Conservation (phyloP, 345 rosid species). For the Gossypium ekmanianum region DNA sequence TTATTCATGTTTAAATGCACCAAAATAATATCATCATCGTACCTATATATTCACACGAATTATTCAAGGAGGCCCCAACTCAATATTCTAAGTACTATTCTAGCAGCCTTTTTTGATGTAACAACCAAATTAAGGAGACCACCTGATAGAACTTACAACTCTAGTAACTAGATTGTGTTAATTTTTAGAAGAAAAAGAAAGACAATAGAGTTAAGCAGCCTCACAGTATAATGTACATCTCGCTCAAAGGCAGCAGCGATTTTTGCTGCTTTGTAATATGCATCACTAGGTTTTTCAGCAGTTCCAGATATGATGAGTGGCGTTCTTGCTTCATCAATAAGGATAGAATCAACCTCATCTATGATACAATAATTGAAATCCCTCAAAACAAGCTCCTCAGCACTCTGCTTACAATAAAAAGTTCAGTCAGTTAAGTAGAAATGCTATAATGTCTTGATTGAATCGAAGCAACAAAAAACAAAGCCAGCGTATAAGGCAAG, state of each 20-base stretch:
- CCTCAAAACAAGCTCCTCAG: constrained; percentile 93
- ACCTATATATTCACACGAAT: neutral
- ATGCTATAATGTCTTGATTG: constrained; percentile 2
- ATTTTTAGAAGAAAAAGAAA: neutral
- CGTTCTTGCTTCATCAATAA: constrained; percentile 98
- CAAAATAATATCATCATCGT: neutral
- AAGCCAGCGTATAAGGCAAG: constrained; percentile 40
- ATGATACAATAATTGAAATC: constrained; percentile 84
- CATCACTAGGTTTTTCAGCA: constrained; percentile 96
- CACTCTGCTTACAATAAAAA: constrained; percentile 52
- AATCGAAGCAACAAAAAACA: constrained; percentile 8
- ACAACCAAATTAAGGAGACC: neutral
- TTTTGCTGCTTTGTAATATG: constrained; percentile 89
- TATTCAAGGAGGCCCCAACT: neutral
- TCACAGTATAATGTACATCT: constrained; percentile 92
- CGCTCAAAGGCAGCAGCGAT: constrained; percentile 81
- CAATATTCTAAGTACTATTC: neutral
- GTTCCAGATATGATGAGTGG: constrained; percentile 93
- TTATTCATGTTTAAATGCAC: neutral
- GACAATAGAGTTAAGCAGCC: constrained; percentile 15
- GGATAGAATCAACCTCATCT: constrained; percentile 98
- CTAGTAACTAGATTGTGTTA: neutral
- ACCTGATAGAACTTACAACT: neutral
- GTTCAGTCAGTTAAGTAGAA: constrained; percentile 25
- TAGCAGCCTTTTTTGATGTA: neutral